Evolutionary conservation across 2,329 filamentous ascomycete genomes (phyloP).

Genomic region (Penicillium digitatum): DNA sequence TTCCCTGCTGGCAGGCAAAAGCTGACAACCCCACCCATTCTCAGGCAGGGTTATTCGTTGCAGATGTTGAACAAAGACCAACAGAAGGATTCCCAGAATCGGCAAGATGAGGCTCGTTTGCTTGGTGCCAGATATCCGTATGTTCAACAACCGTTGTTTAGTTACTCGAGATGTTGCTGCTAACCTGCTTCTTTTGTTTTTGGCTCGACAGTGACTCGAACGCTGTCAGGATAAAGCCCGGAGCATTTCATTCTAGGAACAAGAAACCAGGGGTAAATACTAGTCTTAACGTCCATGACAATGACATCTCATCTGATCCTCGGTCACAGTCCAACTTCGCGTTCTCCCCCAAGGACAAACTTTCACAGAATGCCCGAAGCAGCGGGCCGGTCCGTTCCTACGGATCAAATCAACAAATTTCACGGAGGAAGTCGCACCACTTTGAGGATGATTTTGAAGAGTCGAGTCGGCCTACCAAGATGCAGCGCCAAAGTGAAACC

Average conservation of each 20-base stretch:
- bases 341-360: slow-evolving; percentile 25
- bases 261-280: slow-evolving; percentile 23
- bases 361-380: slow-evolving; percentile 26
- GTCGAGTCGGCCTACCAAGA: slow-evolving; percentile 27
- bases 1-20: slow-evolving; percentile 5
- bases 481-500: slow-evolving; percentile 24
- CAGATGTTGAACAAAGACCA: slow-evolving; percentile 18
- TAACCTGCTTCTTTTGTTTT: not conserved
- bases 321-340: slow-evolving; percentile 12
- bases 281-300: not conserved
- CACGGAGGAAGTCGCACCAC: not conserved
- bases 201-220: slow-evolving; percentile 16
- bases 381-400: slow-evolving; percentile 34
- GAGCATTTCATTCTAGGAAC: slow-evolving; percentile 20
- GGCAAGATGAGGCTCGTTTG: slow-evolving; percentile 21
- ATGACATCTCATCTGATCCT: slow-evolving; percentile 1
- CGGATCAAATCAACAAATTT: slow-evolving; percentile 9
- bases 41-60: slow-evolving; percentile 12
- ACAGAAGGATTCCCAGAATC: slow-evolving; percentile 8
- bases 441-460: slow-evolving; percentile 17
- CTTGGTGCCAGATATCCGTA: slow-evolving; percentile 17
- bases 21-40: slow-evolving; percentile 7
- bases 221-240: slow-evolving; percentile 29
- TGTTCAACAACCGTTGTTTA: not conserved
- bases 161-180: not conserved